Base-by-base conservation (phyloP, 1,284 basidiomycete species). In the Trametes pubescens region DNA sequence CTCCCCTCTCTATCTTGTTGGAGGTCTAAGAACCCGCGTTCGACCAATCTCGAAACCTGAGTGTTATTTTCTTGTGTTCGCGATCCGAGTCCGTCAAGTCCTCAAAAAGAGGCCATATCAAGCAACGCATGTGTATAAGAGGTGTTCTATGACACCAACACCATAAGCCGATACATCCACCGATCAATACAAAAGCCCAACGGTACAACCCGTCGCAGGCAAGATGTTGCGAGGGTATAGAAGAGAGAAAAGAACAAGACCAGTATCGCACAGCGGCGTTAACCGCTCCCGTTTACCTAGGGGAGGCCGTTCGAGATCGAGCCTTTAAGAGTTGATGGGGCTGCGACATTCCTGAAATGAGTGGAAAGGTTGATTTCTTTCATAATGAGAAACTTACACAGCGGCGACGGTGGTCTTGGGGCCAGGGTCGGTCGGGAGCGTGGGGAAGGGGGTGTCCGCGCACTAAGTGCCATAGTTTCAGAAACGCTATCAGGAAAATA, bases 371-470 rank as follows among this genome's bases (percentile, higher is more conserved):
- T 13, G 29, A 34, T 13, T 1, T 35, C 8, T 13, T 18, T 1
- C 6, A 22, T 16, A 22, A 4, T 3, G 18, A 1, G 21, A 6
- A 16, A 49, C 60, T 32, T 56, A 61, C 60, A 61, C 60, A 14
- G 66, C 60, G 22, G 66, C 52, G 40, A 68, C 66, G 26, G 64
- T 55, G 18, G 66, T 68, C 47, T 57, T 65, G 58, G 66, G 66
- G 61, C 66, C 66, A 26, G 66, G 64, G 53, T 65, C 64, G 32
- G 61, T 63, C 32, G 64, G 53, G 52, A 68, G 66, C 35, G 64
- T 65, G 9, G 67, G 67, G 67, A 68, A 68, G 22, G 64, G 59
- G 35, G 67, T 65, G 48, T 59, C 51, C 14, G 61, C 61, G 56
- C 67, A 68, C 64, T 61, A 37, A 6, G 7, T 14, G 47, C 21